Base-by-base conservation (phyloP, 495 filamentous ascomycete species). In the Aspergillus homomorphus region DNA sequence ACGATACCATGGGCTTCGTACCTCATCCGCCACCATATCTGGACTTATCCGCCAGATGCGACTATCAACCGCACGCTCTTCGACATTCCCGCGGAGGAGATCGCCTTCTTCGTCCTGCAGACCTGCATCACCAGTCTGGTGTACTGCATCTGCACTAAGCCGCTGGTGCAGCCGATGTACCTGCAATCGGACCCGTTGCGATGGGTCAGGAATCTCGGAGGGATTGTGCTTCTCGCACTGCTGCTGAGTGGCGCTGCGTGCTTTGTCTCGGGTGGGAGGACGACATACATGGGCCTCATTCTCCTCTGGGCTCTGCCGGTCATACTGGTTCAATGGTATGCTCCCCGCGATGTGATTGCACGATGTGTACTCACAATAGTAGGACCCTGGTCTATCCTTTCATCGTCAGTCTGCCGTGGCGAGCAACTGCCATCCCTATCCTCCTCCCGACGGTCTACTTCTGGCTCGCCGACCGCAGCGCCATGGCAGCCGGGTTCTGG, bases 21-120 rank as follows among this genome's bases (percentile, higher is more conserved):
- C 69, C 70, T 89, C 18, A 84, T 89, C 62, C 76, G 77, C 42
- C 76, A 67, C 50, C 71, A 73, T 52, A 78, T 89, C 64, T 89
- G 87, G 87, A 84, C 81, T n/a, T 89, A 88, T 63, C 86, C 87
- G 9, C 64, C 75, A 10, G 69, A 79, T 45, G 86, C 77, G 7
- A 76, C 89, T 19, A 48, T 84, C 41, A 87, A 87, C 1, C 76
- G 71, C 16, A 82, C 72, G 1, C 66, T 88, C 19, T 82, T 82
- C 62, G 66, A 66, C 6, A 84, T 90, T 50, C 87, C 87, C 0
- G 60, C 78, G 3, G 87, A 90, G 65, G 87, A 89, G 62, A 59
- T 89, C 21, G 89, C 89, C 70, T 90, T 89, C 76, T 89, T 89
- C 68, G 66, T 88, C n/a, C 81, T 90, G 30, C 87, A 90, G 67